Conservation (phyloP, 2,329 filamentous ascomycete species). For the Phyllosticta citribraziliensis region DNA sequence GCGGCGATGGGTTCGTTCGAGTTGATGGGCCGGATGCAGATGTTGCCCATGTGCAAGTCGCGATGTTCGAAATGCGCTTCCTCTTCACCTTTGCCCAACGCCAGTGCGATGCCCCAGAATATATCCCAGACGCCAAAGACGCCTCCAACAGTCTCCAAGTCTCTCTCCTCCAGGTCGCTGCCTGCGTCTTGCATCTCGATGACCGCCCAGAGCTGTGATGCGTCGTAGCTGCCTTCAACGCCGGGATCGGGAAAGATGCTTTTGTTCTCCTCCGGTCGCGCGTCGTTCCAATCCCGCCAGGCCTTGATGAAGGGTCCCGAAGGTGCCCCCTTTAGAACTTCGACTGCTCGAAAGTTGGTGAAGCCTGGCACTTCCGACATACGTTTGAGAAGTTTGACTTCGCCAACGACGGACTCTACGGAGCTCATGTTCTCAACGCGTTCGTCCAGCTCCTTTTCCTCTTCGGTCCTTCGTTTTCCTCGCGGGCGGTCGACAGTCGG, state of each 20-base stretch:
- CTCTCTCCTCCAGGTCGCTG: conserved; percentile 35
- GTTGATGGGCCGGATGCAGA: conserved; percentile 41
- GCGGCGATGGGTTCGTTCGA: conserved; percentile 18
- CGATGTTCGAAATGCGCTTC: conserved; percentile 54
- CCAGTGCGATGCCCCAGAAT: conserved; percentile 57
- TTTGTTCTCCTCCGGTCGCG: conserved; percentile 33
- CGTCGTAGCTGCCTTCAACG: conserved; percentile 42
- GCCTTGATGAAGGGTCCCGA: conserved; percentile 39
- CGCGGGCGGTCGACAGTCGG: background rate
- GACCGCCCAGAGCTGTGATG: conserved; percentile 52
- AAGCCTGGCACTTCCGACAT: conserved; percentile 53
- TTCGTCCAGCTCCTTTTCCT: conserved; percentile 24
- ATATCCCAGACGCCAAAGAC: conserved; percentile 48
- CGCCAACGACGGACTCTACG: conserved; percentile 34
- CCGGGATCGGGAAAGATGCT: conserved; percentile 48
- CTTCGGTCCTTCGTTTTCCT: conserved; percentile 14
- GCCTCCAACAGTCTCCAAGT: conserved; percentile 20
- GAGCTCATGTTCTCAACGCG: conserved; percentile 32
- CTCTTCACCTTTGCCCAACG: conserved; percentile 52
- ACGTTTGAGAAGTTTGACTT: conserved; percentile 45
- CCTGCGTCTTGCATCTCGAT: conserved; percentile 59
- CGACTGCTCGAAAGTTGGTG: conserved; percentile 50
- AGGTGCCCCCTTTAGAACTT: conserved; percentile 48
- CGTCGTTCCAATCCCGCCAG: conserved; percentile 36
- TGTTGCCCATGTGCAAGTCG: conserved; percentile 57